Evolutionary conservation across 1,139 yeast species (phyloP).

Genomic region (Suhomyces bribrorum): DNA sequence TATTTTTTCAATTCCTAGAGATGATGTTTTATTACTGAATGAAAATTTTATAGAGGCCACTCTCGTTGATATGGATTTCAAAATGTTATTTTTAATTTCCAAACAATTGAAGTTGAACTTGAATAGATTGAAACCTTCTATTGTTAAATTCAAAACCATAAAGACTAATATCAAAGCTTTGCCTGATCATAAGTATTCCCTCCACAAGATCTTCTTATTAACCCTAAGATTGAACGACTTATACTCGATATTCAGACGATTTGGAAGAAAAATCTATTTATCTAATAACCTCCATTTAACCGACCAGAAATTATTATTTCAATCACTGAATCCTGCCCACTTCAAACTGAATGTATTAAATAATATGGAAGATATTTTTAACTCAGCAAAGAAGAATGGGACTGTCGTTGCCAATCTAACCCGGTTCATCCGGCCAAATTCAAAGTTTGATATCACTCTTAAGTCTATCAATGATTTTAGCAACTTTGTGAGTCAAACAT

Average conservation of each 20-base stretch:
- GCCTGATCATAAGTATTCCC: slow-evolving; percentile 36
- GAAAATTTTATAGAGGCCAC: slow-evolving; percentile 27
- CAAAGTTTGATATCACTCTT: slow-evolving; percentile 36
- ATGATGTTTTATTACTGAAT: slow-evolving; percentile 13
- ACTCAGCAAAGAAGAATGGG: slow-evolving; percentile 52
- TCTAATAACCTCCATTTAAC: slow-evolving; percentile 43
- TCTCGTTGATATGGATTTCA: slow-evolving; percentile 46
- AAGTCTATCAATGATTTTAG: slow-evolving; percentile 43
- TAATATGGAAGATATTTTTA: slow-evolving; percentile 46
- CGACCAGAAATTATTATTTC: slow-evolving; percentile 38
- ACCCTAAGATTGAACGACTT: slow-evolving; percentile 49
- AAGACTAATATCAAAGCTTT: slow-evolving; percentile 14
- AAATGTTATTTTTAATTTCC: slow-evolving; percentile 30
- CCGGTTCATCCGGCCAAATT: slow-evolving; percentile 49
- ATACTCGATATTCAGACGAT: slow-evolving; percentile 43
- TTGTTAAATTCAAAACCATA: slow-evolving; percentile 25
- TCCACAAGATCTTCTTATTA: slow-evolving; percentile 51
- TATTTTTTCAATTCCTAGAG: slow-evolving; percentile 15
- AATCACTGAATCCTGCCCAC: slow-evolving; percentile 28
- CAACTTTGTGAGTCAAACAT: slow-evolving; percentile 34
- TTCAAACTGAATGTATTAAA: slow-evolving; percentile 33
- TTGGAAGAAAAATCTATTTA: slow-evolving; percentile 47
- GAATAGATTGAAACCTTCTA: slow-evolving; percentile 27
- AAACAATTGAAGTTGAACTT: slow-evolving; percentile 24
- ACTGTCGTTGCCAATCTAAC: slow-evolving; percentile 52